A percentile compares a stretch with the other conserved stretches of the same genome.
Evolutionary conservation across 139 green algal species (phyloP).

Genomic region (Raphidocelis subcapitata): DNA sequence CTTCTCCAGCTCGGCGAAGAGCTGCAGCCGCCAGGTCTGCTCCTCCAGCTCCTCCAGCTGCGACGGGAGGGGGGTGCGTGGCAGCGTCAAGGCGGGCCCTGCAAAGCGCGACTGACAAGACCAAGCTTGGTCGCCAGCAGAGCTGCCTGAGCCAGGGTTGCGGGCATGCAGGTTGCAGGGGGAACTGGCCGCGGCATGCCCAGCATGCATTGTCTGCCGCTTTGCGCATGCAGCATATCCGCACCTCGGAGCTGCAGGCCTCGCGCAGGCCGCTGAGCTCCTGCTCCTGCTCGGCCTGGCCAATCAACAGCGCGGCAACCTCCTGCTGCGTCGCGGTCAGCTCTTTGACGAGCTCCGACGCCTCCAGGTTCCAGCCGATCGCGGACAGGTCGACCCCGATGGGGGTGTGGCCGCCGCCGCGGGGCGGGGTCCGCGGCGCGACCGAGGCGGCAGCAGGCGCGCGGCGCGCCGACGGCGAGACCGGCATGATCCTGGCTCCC

Average conservation of each 20-base stretch:
- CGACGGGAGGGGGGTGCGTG: background rate
- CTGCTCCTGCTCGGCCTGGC: conserved; percentile 48
- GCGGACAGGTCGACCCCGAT: background rate
- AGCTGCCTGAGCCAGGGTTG: too few species aligned
- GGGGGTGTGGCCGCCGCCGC: too few species aligned
- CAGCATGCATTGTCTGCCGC: background rate
- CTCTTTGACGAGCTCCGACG: conserved; percentile 12
- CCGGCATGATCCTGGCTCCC: too few species aligned
- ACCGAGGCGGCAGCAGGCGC: too few species aligned
- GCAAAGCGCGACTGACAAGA: too few species aligned
- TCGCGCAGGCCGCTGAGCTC: conserved; percentile 40
- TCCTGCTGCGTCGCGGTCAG: conserved; percentile 67
- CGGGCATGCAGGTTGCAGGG: too few species aligned
- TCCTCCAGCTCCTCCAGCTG: conserved; percentile 18
- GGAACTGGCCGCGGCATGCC: background rate
- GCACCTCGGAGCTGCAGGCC: conserved; percentile 55
- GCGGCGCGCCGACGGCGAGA: too few species aligned
- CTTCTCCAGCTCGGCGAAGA: conserved; percentile 15
- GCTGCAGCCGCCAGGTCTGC: conserved; percentile 26
- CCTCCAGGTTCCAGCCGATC: conserved; percentile 10
- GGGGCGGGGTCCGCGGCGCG: too few species aligned
- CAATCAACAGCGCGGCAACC: conserved; percentile 70
- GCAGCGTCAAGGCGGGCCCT: too few species aligned
- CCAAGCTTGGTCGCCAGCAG: too few species aligned
- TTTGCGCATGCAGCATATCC: background rate